Conservation (phyloP, 208 protist genomes). For the Polymyxa betae region DNA sequence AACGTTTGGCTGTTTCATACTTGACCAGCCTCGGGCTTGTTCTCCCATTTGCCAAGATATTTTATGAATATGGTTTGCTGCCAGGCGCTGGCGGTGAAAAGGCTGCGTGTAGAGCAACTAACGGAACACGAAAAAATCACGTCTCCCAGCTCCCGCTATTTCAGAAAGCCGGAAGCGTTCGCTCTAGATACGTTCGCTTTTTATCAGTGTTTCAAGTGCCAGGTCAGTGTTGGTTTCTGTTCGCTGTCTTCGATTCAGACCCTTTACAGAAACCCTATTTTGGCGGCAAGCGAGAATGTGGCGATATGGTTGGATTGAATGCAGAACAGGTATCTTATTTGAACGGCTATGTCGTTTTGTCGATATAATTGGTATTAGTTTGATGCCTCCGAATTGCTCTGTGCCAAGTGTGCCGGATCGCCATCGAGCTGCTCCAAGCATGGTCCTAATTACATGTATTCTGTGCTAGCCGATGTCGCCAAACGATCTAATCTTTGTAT, state of each 20-base stretch:
- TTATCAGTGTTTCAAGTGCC: conserved; percentile 43
- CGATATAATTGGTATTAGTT: background rate
- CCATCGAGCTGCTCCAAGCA: background rate
- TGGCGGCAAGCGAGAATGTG: conserved; percentile 53
- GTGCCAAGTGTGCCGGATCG: background rate
- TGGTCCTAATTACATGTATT: conserved; percentile 42
- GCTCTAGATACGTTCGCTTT: conserved; percentile 52
- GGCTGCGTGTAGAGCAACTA: background rate
- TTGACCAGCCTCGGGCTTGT: too few species aligned
- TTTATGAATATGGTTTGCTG: background rate
- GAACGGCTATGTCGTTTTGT: background rate
- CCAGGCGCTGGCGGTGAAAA: background rate
- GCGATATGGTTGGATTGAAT: background rate
- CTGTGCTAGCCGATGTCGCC: background rate
- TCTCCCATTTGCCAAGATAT: too few species aligned
- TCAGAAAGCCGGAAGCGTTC: conserved; percentile 6
- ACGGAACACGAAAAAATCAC: background rate
- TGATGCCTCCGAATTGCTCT: conserved; percentile 19
- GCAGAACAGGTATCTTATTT: conserved; percentile 4
- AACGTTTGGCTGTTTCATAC: background rate
- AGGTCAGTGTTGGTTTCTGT: background rate
- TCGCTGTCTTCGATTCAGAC: background rate
- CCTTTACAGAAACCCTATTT: conserved; percentile 48
- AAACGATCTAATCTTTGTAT: background rate
- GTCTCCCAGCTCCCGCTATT: background rate